phyloP scores from a whole-genome alignment of 148 eudicot genomes.

The Tetragonia tetragonoides region DNA sequence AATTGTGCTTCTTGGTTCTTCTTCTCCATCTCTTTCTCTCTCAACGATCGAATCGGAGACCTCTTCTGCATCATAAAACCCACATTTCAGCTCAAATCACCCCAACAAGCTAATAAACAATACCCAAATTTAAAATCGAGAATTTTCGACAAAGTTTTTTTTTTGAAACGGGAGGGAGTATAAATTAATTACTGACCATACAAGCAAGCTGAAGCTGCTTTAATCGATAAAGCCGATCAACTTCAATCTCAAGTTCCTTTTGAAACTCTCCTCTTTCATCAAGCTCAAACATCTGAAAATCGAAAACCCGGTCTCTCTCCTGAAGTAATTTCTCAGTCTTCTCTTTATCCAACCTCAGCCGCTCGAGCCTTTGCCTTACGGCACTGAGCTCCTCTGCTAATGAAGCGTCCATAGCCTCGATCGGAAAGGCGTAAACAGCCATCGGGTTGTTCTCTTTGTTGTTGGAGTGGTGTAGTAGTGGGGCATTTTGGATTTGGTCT shows the following conservation, averaged over 20 bases:
- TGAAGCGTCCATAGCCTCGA: conserved; percentile 48
- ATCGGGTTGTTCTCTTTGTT: conserved; percentile 52
- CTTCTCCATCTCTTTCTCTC: conserved; percentile 48
- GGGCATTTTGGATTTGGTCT: background rate
- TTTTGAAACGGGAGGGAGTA: no score
- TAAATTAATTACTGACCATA: conserved; percentile 28
- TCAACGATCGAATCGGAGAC: conserved; percentile 60
- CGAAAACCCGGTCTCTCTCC: conserved; percentile 45
- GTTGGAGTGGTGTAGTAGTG: conserved; percentile 19
- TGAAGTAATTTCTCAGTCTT: conserved; percentile 53
- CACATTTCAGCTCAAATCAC: background rate
- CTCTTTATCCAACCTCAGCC: conserved; percentile 61
- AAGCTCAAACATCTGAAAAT: conserved; percentile 50
- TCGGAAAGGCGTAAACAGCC: background rate
- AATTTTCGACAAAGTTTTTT: no score
- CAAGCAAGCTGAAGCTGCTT: conserved; percentile 61
- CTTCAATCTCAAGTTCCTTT: conserved; percentile 66
- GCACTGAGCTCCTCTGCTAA: conserved; percentile 79
- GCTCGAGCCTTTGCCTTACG: conserved; percentile 51
- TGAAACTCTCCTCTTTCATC: conserved; percentile 57
- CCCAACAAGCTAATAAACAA: background rate
- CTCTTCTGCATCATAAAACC: conserved; percentile 35
- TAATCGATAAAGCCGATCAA: conserved; percentile 72
- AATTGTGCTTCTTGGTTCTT: conserved; percentile 31
- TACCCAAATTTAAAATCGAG: background rate